Conservation (phyloP, 2,329 filamentous ascomycete genomes). For the Monosporascus sp. region DNA sequence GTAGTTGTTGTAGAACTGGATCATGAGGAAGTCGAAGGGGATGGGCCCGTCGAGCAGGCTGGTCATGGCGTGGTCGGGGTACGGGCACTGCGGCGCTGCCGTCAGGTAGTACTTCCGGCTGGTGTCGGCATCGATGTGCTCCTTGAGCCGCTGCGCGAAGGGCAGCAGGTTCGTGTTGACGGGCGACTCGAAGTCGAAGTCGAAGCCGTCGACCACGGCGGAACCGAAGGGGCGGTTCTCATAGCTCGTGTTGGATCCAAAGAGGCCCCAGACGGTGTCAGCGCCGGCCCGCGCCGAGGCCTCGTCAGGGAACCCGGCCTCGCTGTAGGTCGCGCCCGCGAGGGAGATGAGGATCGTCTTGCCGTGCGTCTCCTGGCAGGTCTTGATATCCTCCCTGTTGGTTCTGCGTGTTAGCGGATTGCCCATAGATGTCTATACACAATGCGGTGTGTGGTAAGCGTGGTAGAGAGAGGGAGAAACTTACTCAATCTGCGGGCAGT, state of each 20-base stretch:
- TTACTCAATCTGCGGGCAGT: constrained; percentile 62
- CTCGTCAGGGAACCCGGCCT: constrained; percentile 58
- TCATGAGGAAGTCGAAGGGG: constrained; percentile 54
- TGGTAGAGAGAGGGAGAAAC: constrained; percentile 14
- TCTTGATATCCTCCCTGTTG: constrained; percentile 41
- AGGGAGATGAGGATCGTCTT: constrained; percentile 71
- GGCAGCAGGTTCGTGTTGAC: constrained; percentile 52
- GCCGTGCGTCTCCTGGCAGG: constrained; percentile 55
- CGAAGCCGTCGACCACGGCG: constrained; percentile 66
- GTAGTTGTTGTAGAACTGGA: constrained; percentile 67
- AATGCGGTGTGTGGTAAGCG: not conserved
- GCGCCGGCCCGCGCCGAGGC: constrained; percentile 51
- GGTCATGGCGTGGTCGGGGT: constrained; percentile 56
- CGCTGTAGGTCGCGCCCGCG: constrained; percentile 64
- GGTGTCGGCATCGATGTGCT: constrained; percentile 45
- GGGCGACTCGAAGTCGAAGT: constrained; percentile 65
- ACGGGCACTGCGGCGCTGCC: constrained; percentile 64
- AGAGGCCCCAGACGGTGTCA: constrained; percentile 63
- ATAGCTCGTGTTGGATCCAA: constrained; percentile 51
- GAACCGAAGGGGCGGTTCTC: constrained; percentile 61
- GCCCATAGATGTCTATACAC: not conserved
- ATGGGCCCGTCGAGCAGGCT: constrained; percentile 51
- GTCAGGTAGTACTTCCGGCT: constrained; percentile 54
- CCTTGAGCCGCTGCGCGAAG: constrained; percentile 55
- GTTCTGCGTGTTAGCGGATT: not conserved